Base-by-base conservation (phyloP, 331 rosid species). In the Arachis monticola region DNA sequence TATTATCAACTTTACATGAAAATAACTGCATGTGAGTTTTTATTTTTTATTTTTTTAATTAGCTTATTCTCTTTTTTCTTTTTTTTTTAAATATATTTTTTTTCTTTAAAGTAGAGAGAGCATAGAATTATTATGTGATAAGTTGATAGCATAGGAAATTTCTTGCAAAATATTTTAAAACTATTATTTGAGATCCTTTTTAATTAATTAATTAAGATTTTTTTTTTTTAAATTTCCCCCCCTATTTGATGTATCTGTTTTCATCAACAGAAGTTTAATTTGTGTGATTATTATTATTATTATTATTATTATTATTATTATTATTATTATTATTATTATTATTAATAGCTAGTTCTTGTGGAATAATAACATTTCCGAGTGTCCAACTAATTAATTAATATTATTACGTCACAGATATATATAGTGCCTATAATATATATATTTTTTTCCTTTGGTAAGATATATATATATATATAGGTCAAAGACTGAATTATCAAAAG, bases 101-200 rank as follows among this genome's bases (percentile, higher is more conserved):
- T 75, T 52, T 58, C 30, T 40, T 3, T 51, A 74, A 64, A 64
- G 69, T 74, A 56, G 60, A 60, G 60, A 55, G 61, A 70, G 67
- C 59, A 83, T 73, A 80, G 85, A 70, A 69, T 74, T n/a, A n/a
- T n/a, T n/a, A n/a, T n/a, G n/a, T n/a, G n/a, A n/a, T n/a, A n/a
- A n/a, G n/a, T n/a, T n/a, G 82, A 87, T 79, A 35, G 38, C 38
- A 86, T 83, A 89, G 85, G 76, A 74, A 65, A 69, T 75, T 85
- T 64, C 75, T 77, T 67, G 81, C 64, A 68, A 76, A 79, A 65
- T 62, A 88, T 85, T 86, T 86, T 85, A 64, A 51, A n/a, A 35
- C 3, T 35, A 35, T 35, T 35, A 86, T 76, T 83, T 85, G 90
- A n/a, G 72, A 79, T 73, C 14, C 72, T n/a, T n/a, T n/a, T n/a